phyloP scores from a whole-genome alignment of 768 basidiomycete species.

The Russula foetens region DNA sequence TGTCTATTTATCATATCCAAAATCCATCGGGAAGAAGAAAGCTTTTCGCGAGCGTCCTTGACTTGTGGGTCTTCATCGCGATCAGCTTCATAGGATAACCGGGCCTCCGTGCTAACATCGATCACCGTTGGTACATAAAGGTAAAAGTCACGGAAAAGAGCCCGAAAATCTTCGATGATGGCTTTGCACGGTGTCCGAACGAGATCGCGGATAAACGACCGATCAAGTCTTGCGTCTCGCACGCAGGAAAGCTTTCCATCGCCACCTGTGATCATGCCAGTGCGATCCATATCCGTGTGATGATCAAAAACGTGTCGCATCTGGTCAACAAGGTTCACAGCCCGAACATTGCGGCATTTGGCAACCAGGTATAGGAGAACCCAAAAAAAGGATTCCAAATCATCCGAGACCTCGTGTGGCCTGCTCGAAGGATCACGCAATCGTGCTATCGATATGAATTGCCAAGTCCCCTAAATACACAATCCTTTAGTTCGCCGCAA shows the following conservation, averaged over 20 bases:
- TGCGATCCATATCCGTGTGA: not conserved
- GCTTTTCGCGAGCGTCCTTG: not conserved
- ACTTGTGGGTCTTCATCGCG: not conserved
- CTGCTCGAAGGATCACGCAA: not conserved
- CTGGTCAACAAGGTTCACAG: not conserved
- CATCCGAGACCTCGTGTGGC: conserved; percentile 10
- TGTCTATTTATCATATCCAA: not conserved
- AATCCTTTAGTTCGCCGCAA: no score
- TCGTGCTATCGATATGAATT: no score
- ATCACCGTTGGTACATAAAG: not conserved
- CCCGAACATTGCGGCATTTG: not conserved
- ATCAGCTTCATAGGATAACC: not conserved
- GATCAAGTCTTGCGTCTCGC: not conserved
- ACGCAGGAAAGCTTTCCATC: not conserved
- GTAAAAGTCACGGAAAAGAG: not conserved
- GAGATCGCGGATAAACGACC: not conserved
- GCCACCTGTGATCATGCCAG: not conserved
- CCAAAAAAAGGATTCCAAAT: no score
- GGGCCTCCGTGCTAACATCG: no score
- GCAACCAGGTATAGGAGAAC: not conserved
- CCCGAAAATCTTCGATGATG: not conserved
- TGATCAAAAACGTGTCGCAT: not conserved
- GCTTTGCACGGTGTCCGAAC: not conserved
- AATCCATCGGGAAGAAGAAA: not conserved
- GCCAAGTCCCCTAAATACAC: no score